Conservation (phyloP, 2,329 filamentous ascomycete species). For the Cordyceps cateniannulata region DNA sequence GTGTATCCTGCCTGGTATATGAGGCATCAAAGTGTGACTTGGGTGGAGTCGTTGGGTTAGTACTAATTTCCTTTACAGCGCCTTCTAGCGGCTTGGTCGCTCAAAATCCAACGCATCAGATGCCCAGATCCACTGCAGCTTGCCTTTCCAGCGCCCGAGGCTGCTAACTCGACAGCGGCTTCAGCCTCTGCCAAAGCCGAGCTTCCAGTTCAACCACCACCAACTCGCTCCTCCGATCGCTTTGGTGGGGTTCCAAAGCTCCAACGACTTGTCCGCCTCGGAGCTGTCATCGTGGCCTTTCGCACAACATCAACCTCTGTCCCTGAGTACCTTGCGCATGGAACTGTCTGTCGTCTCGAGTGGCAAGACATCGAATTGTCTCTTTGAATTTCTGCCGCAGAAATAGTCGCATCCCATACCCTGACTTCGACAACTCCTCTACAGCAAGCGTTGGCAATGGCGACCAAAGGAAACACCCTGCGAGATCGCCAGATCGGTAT, state of each 20-base stretch:
- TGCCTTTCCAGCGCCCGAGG: not conserved
- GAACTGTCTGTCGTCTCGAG: not conserved
- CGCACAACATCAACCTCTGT: conserved; percentile 4
- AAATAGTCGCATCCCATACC: not conserved
- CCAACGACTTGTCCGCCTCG: conserved; percentile 2
- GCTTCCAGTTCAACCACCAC: conserved; percentile 5
- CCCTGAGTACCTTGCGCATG: conserved; percentile 6
- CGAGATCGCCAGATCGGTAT: conserved; percentile 46
- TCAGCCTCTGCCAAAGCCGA: not conserved
- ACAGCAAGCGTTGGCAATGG: conserved; percentile 28
- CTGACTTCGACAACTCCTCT: not conserved
- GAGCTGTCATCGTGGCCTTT: conserved; percentile 13
- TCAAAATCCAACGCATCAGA: too few species aligned
- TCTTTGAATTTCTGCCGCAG: not conserved
- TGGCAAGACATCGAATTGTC: not conserved
- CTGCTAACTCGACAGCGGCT: not conserved
- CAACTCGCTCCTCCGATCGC: not conserved
- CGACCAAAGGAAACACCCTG: conserved; percentile 39
- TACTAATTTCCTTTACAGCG: not conserved
- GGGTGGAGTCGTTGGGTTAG: not conserved
- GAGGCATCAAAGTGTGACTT: not conserved
- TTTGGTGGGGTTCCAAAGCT: conserved; percentile 12
- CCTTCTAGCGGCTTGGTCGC: not conserved
- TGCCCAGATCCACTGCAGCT: not conserved
- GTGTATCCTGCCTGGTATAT: not conserved